Percentiles rank a stretch among this genome's conserved stretches.
These are phyloP conservation scores for Kwoniella newhampshirensis DNA, from an alignment of 768 basidiomycete species.

Conservation along the genomic window DNA sequence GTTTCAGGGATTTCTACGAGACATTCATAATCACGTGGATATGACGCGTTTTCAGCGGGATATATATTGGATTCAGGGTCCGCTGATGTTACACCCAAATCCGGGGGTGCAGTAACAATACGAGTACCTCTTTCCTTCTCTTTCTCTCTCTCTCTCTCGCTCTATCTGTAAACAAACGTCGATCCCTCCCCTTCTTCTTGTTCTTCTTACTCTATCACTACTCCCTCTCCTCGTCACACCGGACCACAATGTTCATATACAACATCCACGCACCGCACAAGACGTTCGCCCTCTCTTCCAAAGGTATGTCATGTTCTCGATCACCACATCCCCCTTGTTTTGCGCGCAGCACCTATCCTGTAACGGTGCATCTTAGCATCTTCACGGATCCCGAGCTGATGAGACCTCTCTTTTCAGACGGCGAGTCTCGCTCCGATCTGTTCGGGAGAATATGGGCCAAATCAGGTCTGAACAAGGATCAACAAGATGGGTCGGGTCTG, in stretches of 20 bases:
- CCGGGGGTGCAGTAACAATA: too few relatives aligned
- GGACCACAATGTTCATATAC: conserved; percentile 32
- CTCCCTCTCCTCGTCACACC: neutral
- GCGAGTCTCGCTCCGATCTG: conserved; percentile 3
- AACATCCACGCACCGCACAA: conserved; percentile 48
- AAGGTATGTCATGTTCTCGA: conserved; percentile 27
- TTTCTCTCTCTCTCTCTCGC: too few relatives aligned
- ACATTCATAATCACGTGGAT: too few relatives aligned
- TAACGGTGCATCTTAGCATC: neutral
- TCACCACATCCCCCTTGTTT: neutral
- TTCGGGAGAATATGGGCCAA: conserved; percentile 15
- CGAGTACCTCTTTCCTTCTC: too few relatives aligned
- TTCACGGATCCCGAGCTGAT: neutral
- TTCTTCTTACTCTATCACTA: neutral
- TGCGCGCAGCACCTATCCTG: neutral
- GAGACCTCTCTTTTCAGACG: neutral
- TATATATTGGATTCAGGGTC: neutral
- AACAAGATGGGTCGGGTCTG: conserved; percentile 58
- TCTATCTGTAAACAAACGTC: neutral
- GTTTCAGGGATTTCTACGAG: too few relatives aligned
- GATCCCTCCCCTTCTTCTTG: neutral
- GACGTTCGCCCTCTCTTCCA: conserved; percentile 45
- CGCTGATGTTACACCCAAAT: too few relatives aligned
- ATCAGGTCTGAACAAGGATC: conserved; percentile 4
- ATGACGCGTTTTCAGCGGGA: too few relatives aligned